A percentile compares a stretch with the other conserved stretches of the same genome.
Evolutionary conservation across 176 grass and related monocot species (phyloP).

Genomic region (Oryza meyeriana): DNA sequence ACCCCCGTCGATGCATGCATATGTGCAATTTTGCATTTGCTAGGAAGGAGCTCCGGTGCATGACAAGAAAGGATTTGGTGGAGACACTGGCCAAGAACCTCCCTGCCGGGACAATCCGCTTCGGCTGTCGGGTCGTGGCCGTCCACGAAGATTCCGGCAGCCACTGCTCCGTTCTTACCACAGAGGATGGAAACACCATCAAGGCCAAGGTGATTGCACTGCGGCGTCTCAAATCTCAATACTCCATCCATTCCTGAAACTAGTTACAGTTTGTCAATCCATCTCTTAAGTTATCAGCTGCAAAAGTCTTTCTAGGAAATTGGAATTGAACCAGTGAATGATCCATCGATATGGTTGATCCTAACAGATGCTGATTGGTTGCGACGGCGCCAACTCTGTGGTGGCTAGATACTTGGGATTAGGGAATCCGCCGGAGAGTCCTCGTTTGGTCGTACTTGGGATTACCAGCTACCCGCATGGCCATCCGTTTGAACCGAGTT

Average conservation of each 20-base stretch:
- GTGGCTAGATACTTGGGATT: conserved; percentile 33
- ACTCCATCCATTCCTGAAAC: too few relatives aligned
- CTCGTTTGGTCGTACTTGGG: neutral
- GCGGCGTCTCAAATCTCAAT: neutral
- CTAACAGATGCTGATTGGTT: conserved; percentile 43
- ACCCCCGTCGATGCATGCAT: too few relatives aligned
- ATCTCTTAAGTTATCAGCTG: too few relatives aligned
- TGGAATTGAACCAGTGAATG: neutral
- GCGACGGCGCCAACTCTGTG: conserved; percentile 47
- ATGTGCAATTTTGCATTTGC: too few relatives aligned
- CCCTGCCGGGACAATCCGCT: conserved; percentile 27
- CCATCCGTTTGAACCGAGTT: conserved; percentile 21
- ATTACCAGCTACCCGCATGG: conserved; percentile 13
- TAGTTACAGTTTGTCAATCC: too few relatives aligned
- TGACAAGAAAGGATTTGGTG: conserved; percentile 42
- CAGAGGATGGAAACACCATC: conserved; percentile 17
- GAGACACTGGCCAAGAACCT: conserved; percentile 36
- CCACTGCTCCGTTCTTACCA: conserved; percentile 26
- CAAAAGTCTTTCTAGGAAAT: too few relatives aligned
- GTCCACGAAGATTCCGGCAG: conserved; percentile 10
- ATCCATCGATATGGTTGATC: neutral
- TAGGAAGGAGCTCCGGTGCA: conserved; percentile 24
- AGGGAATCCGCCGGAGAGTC: neutral
- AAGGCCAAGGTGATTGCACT: conserved; percentile 21
- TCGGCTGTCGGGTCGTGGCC: conserved; percentile 8